Base-by-base conservation (phyloP, 352 stramenopile species). In the Globisporangium heterothallicum region DNA sequence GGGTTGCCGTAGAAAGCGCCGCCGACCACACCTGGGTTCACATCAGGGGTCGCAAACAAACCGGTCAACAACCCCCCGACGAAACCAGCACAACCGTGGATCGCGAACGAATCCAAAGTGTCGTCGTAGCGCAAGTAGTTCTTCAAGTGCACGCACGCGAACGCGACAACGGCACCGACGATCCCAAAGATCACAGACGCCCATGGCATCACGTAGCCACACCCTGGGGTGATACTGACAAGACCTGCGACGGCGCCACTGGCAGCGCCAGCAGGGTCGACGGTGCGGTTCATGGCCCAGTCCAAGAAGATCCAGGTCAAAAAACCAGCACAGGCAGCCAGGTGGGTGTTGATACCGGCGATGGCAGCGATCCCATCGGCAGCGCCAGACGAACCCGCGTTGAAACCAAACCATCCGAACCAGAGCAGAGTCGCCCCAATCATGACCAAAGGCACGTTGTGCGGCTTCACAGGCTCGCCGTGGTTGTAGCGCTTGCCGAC, bases 331-430 rank as follows among this genome's bases (percentile, higher is more conserved):
- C 64, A 78, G 10, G 72, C 57, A 14, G 75, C 77, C 43, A 92
- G 38, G 50, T 91, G 78, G 10, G 78, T 90, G 69, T 88, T 90
- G 53, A 94, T 72, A 8, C 66, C 78, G 38, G 79, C 81, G 13
- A 71, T 76, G 3, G 75, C 75, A 7, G 84, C 81, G 48, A 90
- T 77, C 8, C 69, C 67, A 44, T 89, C 76, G 1, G 79, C 78
- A 2, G 67, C 72, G 34, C 63, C 69, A n/a, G 74, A 56, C 6
- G 78, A 89, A 29, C 81, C 81, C 21, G 70, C 78, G 53, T 91
- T 92, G 58, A 94, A 94, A 26, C 84, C 82, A 45, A 89, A 92
- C 81, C 84, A 94, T n/a, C 84, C 84, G 40, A 88, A 88, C 84
- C 84, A 94, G 35, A 94, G 65, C 22, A 92, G 44, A 9, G 71